Conservation (phyloP, 805 yeast species). For the Saturnispora silvae region DNA sequence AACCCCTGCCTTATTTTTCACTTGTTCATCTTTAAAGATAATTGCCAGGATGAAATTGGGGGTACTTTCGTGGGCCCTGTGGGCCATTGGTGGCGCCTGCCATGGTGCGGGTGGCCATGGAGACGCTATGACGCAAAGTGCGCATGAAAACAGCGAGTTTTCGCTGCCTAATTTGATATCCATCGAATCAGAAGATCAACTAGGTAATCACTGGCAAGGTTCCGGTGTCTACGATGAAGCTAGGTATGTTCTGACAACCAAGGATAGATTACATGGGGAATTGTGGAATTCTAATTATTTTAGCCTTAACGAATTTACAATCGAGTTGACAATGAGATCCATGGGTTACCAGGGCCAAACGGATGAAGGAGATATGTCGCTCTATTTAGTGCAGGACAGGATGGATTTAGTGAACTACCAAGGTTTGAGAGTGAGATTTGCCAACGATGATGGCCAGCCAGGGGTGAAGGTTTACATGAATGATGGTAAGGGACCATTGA, state of each 20-base stretch:
- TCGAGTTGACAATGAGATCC: slow-evolving; percentile 56
- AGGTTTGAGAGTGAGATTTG: slow-evolving; percentile 57
- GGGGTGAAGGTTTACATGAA: slow-evolving; percentile 49
- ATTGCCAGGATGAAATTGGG: neutral
- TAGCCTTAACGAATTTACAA: slow-evolving; percentile 28
- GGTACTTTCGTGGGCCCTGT: neutral
- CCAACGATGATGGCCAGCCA: slow-evolving; percentile 33
- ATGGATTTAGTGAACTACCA: slow-evolving; percentile 35
- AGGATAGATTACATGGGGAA: slow-evolving; percentile 29
- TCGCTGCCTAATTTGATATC: slow-evolving; percentile 21
- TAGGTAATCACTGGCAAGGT: slow-evolving; percentile 38
- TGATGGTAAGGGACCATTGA: slow-evolving; percentile 38
- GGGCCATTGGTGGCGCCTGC: no score
- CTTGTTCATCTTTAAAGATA: no score
- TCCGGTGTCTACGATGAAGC: slow-evolving; percentile 38
- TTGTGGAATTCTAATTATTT: slow-evolving; percentile 30
- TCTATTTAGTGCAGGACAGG: slow-evolving; percentile 32
- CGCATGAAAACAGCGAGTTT: slow-evolving; percentile 1
- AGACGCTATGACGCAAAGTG: no score
- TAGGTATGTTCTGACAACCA: slow-evolving; percentile 42
- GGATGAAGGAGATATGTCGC: slow-evolving; percentile 49
- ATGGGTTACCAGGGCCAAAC: slow-evolving; percentile 39
- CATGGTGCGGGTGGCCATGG: no score
- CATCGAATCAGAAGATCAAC: slow-evolving; percentile 16
- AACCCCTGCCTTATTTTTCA: no score